Base-by-base conservation (phyloP, 2,329 filamentous ascomycete genomes). In the Colletotrichum sublineola region DNA sequence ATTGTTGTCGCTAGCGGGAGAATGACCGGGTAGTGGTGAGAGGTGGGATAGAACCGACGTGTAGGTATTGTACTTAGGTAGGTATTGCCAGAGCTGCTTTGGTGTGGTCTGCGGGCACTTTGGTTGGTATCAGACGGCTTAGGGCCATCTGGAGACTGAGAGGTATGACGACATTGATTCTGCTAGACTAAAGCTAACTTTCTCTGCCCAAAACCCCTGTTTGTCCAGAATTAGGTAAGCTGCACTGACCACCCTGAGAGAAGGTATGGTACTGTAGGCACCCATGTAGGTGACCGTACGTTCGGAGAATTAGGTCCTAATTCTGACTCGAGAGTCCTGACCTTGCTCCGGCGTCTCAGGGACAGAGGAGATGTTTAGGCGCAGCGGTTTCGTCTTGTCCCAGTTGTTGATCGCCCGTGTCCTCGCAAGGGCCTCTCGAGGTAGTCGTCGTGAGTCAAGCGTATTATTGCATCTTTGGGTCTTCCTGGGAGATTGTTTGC, bases 151-250 rank as follows among this genome's bases (percentile, higher is more conserved):
- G 58, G 50, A 67, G 64, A 33, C 38, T 57, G 44, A n/a, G 18
- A 48, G 58, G 33, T 52, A 71, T 71, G 69, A 71, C 69, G 69
- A 68, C 62, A 71, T 71, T 29, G 58, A 71, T 63, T 71, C 31
- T 55, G 46, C 20, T 57, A 18, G 4, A n/a, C 38, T 15, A 48
- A 40, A 52, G 33, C 40, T 40, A 61, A 61, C 44, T 56, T 52
- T 62, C 12, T 24, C 31, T 31, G 52, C 31, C n/a, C 36, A 31
- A n/a, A n/a, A n/a, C 46, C 36, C 29, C 33, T 29, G 20, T 20
- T 15, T 31, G 33, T 14, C 20, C 24, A 20, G 29, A 33, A 24
- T 66, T 46, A 58, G 31, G 38, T 60, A 53, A 46, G 55, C 44
- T 9, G n/a, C 33, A 18, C n/a, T 50, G 42, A 24, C 58, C 20